Evolutionary conservation across 371 early-diverging fungal genomes (phyloP), one percentile per base, ranked within the genome.

Genomic region (Dinochytrium kinnereticum): DNA sequence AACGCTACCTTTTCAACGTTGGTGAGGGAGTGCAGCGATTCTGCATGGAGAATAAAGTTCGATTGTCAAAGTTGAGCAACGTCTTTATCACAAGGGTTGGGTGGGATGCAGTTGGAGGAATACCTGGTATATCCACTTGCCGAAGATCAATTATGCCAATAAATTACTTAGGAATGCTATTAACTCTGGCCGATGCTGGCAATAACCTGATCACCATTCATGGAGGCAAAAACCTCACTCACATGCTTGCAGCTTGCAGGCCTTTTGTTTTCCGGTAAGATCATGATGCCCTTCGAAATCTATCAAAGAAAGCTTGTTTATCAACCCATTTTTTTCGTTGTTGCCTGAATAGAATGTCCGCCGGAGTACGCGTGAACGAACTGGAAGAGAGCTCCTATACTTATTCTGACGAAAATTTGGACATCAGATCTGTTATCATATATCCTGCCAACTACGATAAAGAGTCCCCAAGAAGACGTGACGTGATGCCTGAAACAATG

Each of bases 21-120:
- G 89, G 94, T 40, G 98, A 98, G 79, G 95, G 96, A 2, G 91
- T 92, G 0, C 98, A 98, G 81, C 87, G 97, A n/a, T 78, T 94
- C 26, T 90, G 91, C 75, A 82, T 89, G 55, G 92, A 96, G 81
- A 89, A 94, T 70, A 89, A 87, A 68, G 81, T 91, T 34, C 86
- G 89, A 21, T 76, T 94, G 55, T 72, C 84, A 36, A 94, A 93
- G 79, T 69, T 94, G 37, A 84, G 88, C 39, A 88, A 90, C 38
- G 82, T 98, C 2, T 95, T 96, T 75, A 76, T 96, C 15, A 92
- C 95, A 1, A 84, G 92, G 19, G 79, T 91, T 1, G 80, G 89
- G 36, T 96, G 97, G 96, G 91, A 90, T 30, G 82, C 86, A 68
- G 78, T 94, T 19, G 98, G 97, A 49, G 98, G 98, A 31, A 82